Evolutionary conservation across 1,284 basidiomycete genomes (phyloP).

Genomic region (Wallemia mellicola): DNA sequence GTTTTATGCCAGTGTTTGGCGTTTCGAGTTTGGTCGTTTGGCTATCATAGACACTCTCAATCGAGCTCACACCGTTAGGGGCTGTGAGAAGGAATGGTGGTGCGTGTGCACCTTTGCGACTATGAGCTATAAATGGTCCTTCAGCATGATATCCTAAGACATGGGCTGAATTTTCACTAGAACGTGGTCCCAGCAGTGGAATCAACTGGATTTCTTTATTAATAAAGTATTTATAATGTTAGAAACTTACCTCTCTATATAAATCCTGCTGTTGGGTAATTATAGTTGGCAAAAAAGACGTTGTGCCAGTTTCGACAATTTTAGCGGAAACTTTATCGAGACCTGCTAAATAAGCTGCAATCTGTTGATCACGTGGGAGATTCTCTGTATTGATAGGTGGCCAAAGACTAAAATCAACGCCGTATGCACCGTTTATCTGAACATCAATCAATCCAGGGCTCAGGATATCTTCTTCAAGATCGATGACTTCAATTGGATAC

Average conservation of each 20-base stretch:
- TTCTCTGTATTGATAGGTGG: conserved; percentile 1
- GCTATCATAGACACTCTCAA: conserved; percentile 8
- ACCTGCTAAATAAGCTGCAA: conserved; percentile 15
- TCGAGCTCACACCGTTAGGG: not conserved
- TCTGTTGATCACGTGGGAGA: not conserved
- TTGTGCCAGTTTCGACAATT: conserved; percentile 63
- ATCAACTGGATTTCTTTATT: conserved; percentile 29
- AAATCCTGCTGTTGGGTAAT: conserved; percentile 6
- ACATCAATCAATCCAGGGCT: conserved; percentile 49
- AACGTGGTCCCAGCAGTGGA: conserved; percentile 17
- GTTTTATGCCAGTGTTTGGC: conserved; percentile 30
- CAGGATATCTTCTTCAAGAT: conserved; percentile 39
- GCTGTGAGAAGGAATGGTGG: conserved; percentile 7
- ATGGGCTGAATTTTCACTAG: conserved; percentile 20
- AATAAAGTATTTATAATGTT: too few species aligned
- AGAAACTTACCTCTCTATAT: conserved; percentile 14
- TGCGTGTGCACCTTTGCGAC: not conserved
- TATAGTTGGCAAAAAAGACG: conserved; percentile 17
- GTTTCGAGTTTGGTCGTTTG: conserved; percentile 11
- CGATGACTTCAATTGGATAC: conserved; percentile 29
- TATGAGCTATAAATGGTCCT: conserved; percentile 24
- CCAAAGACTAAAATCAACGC: conserved; percentile 52
- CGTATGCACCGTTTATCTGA: conserved; percentile 64
- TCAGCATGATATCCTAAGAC: conserved; percentile 65
- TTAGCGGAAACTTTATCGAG: conserved; percentile 37